These are phyloP conservation scores for Pyrenochaeta sp. DNA, from an alignment of 2,329 filamentous ascomycete species.

Conservation along the genomic window DNA sequence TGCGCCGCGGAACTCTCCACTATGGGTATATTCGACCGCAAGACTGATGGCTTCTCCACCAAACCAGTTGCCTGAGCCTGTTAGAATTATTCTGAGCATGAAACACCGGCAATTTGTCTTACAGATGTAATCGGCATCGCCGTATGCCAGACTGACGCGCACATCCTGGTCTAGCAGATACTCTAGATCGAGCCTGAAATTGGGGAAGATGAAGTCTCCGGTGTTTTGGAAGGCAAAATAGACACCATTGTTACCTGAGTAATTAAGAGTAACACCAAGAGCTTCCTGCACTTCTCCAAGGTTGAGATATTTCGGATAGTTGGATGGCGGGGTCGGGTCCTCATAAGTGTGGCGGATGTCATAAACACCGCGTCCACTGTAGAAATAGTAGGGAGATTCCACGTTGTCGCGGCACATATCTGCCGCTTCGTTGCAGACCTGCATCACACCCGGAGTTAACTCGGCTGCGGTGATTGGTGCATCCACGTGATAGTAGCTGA, in stretches of 20 bases:
- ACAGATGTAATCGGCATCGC: conserved; percentile 51
- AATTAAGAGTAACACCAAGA: conserved; percentile 70
- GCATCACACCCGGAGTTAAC: conserved; percentile 42
- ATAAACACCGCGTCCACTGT: conserved; percentile 64
- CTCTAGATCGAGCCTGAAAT: conserved; percentile 58
- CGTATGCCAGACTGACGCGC: conserved; percentile 47
- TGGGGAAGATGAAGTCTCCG: conserved; percentile 66
- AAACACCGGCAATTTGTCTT: conserved; percentile 20
- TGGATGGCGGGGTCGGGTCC: conserved; percentile 65
- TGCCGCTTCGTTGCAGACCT: conserved; percentile 63
- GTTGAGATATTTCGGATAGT: conserved; percentile 65
- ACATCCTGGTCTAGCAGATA: conserved; percentile 53
- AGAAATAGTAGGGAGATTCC: conserved; percentile 64
- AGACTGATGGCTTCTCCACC: conserved; percentile 49
- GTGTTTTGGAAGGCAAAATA: conserved; percentile 61
- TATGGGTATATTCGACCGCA: conserved; percentile 49
- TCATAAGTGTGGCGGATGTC: conserved; percentile 56
- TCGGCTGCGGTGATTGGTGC: conserved; percentile 24
- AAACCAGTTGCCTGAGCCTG: conserved; percentile 47
- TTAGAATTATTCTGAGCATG: background rate
- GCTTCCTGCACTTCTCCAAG: conserved; percentile 64
- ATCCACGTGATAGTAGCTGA: conserved; percentile 27
- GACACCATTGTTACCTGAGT: conserved; percentile 61
- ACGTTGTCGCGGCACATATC: conserved; percentile 66
- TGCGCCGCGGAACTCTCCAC: conserved; percentile 32